phyloP scores from a whole-genome alignment of 164 flowering plant species.

The Nelumbo lutea region DNA sequence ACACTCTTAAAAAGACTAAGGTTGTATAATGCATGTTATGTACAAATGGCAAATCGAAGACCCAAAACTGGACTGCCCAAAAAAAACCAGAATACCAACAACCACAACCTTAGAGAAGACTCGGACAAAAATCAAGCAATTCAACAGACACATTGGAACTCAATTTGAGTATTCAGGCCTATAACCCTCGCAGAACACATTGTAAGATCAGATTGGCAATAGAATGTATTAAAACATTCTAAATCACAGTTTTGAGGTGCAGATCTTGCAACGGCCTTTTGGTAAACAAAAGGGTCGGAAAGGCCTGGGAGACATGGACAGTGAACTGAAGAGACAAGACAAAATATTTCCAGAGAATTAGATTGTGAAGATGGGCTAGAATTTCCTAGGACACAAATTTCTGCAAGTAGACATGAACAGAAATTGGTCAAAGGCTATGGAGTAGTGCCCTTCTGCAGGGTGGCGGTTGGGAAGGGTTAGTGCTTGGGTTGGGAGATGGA shows the following conservation, averaged over 20 bases:
- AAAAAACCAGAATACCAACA: conserved; percentile 21
- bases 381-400: conserved; percentile 5
- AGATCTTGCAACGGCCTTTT: conserved; percentile 36
- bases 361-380: conserved; percentile 8
- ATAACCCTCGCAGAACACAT: conserved; percentile 12
- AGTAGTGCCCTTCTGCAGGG: conserved; percentile 89
- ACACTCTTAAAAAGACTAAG: conserved; percentile 41
- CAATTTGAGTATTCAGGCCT: conserved; percentile 16
- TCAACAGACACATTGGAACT: conserved; percentile 27
- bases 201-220: conserved; percentile 17
- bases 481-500: conserved; percentile 36
- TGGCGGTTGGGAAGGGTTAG: conserved; percentile 50
- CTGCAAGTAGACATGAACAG: conserved; percentile 8
- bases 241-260: conserved; percentile 29
- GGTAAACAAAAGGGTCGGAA: conserved; percentile 37
- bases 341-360: conserved; percentile 13
- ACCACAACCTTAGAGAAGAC: conserved; percentile 31
- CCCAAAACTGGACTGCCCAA: conserved; percentile 26
- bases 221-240: conserved; percentile 46
- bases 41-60: conserved; percentile 41
- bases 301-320: conserved; percentile 37
- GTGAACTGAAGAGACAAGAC: conserved; percentile 7
- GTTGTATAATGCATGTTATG: conserved; percentile 33
- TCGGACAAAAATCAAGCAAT: conserved; percentile 43
- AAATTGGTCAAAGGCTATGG: conserved; percentile 55